A percentile compares a stretch with the other conserved stretches of the same genome.
Evolutionary conservation across 2,329 filamentous ascomycete species (phyloP).

Genomic region (Coleophoma crateriformis): DNA sequence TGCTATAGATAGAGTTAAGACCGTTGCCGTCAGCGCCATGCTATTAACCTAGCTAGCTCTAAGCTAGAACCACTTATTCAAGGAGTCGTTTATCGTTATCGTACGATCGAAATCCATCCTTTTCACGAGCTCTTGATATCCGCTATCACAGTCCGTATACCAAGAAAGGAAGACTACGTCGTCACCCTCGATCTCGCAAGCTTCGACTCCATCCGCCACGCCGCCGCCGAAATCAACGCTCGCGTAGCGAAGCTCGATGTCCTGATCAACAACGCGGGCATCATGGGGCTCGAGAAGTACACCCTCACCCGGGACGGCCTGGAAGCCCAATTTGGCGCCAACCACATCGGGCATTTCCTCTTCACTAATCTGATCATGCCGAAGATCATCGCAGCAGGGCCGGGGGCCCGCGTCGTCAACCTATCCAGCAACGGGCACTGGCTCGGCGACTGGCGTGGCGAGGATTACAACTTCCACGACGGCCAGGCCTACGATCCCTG

Average conservation of each 20-base stretch:
- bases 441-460: constrained; percentile 33
- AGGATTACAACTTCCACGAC: constrained; percentile 8
- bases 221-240: constrained; percentile 27
- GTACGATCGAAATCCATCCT: too few relatives aligned
- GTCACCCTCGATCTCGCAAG: constrained; percentile 28
- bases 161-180: too few relatives aligned
- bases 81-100: too few relatives aligned
- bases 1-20: too few relatives aligned
- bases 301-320: constrained; percentile 35
- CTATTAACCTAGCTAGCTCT: too few relatives aligned
- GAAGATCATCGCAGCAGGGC: constrained; percentile 28
- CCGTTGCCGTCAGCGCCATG: too few relatives aligned
- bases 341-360: constrained; percentile 49
- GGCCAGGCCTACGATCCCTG: constrained; percentile 34
- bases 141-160: too few relatives aligned
- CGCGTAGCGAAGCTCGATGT: constrained; percentile 33
- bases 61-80: too few relatives aligned
- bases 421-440: constrained; percentile 38
- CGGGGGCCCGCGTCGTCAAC: constrained; percentile 29
- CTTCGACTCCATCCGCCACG: constrained; percentile 29
- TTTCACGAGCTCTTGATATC: too few relatives aligned
- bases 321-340: constrained; percentile 46
- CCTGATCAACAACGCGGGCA: constrained; percentile 33
- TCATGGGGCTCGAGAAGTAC: constrained; percentile 13
- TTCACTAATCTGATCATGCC: constrained; percentile 40